Conservation (phyloP, 2,329 filamentous ascomycete genomes). For the Curvularia sp. region DNA sequence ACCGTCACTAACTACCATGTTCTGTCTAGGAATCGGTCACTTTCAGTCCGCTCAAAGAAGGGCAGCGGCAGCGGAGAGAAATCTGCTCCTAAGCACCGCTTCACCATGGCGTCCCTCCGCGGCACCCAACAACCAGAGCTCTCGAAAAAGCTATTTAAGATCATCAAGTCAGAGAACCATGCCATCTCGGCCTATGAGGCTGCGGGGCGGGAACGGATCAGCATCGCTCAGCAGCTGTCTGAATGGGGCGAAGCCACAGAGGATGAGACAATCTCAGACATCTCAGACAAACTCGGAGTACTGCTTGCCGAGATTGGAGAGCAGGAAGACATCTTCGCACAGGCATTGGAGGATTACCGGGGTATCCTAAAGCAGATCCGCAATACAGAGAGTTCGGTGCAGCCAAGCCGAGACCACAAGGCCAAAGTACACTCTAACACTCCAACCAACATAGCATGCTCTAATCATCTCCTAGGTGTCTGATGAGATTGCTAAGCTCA, state of each 20-base stretch:
- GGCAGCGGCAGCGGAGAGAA: constrained; percentile 53
- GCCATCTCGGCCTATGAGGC: constrained; percentile 84
- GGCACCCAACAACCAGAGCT: constrained; percentile 86
- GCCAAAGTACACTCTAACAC: constrained; percentile 62
- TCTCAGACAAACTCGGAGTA: constrained; percentile 95
- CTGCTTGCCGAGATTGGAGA: constrained; percentile 91
- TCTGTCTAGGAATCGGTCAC: constrained; percentile 70
- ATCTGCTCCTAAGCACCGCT: constrained; percentile 67
- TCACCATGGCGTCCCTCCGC: constrained; percentile 86
- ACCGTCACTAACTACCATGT: constrained; percentile 38
- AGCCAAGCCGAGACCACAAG: constrained; percentile 88
- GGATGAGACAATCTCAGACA: constrained; percentile 85
- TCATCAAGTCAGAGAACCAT: constrained; percentile 95
- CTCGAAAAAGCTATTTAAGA: constrained; percentile 83
- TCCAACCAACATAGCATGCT: neutral
- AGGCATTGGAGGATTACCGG: constrained; percentile 85
- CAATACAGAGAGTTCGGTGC: constrained; percentile 94
- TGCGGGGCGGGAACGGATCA: constrained; percentile 82
- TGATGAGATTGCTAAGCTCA: constrained; percentile 91
- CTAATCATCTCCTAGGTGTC: constrained; percentile 62
- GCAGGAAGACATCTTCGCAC: constrained; percentile 88
- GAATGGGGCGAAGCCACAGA: constrained; percentile 95
- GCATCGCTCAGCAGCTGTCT: constrained; percentile 87
- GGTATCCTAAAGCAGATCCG: constrained; percentile 86
- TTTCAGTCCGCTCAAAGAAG: constrained; percentile 75